Evolutionary conservation across 2,329 filamentous ascomycete genomes (phyloP).

Genomic region (Penicillium sp.): DNA sequence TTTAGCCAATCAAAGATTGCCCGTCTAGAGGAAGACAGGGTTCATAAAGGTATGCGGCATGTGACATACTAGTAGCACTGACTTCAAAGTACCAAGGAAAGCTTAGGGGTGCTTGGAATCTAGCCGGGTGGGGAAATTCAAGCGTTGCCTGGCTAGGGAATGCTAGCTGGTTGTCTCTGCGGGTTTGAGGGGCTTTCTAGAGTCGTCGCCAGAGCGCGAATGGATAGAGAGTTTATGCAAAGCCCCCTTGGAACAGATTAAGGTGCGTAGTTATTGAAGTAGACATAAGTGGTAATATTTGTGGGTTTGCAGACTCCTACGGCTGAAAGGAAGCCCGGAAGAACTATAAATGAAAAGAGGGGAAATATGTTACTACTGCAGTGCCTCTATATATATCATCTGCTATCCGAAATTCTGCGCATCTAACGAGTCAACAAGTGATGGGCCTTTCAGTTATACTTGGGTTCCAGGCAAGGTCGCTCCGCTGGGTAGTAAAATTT

Average conservation of each 20-base stretch:
- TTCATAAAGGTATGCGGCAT: background rate
- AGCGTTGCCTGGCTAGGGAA: background rate
- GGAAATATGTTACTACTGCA: background rate
- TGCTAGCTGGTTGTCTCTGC: background rate
- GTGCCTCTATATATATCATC: background rate
- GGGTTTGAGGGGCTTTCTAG: background rate
- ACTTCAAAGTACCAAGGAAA: background rate
- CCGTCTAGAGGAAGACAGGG: background rate
- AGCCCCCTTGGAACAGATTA: rapidly evolving
- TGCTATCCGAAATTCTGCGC: background rate
- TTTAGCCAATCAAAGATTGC: background rate
- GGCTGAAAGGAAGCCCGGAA: background rate
- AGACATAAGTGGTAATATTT: too few relatives aligned
- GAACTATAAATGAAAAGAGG: too few relatives aligned
- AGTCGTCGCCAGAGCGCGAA: background rate
- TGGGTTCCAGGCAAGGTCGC: too few relatives aligned
- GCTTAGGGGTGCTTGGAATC: background rate
- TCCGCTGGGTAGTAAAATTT: background rate
- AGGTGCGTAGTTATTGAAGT: background rate
- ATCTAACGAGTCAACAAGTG: background rate
- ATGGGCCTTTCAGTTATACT: background rate
- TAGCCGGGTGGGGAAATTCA: background rate
- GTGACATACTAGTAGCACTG: background rate
- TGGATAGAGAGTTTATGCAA: background rate
- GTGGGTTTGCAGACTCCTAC: too few relatives aligned